Evolutionary conservation across 148 eudicot species (phyloP), one percentile per base, ranked within the genome.

Genomic region (Rhododendron molle): DNA sequence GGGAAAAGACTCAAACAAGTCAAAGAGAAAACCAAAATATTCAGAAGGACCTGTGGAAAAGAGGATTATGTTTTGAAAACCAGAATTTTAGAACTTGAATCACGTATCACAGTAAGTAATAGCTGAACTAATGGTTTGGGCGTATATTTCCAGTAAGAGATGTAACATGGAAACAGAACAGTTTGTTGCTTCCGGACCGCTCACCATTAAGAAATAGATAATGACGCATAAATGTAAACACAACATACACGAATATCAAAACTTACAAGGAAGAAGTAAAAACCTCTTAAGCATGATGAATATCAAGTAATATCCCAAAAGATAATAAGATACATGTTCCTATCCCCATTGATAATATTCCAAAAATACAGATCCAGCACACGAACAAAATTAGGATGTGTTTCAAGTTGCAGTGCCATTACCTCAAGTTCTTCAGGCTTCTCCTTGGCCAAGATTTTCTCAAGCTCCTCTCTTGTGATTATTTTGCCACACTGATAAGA

Each of bases 401-500:
- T 76, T 78, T 65, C 74, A 56, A 78, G 28, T 32, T 79, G 54
- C 62, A 44, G 87, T 13, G 47, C 28, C 12, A n/a, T 87, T 92
- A 95, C 99, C 98, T 94, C 96, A 72, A 86, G 85, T 84, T 88
- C 92, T 85, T 90, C 95, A 44, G 93, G 91, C 89, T 93, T 95
- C 94, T 94, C 98, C 80, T 92, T 90, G 80, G 95, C 91, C 92
- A 95, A 91, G 82, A 94, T 90, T 67, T 86, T 82, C 20, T 94
- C 95, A 78, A 97, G 93, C 87, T 97, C 95, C 85, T 94, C 98
- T 85, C 98, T 91, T 86, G 99, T 86, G 86, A 95, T 93, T 76
- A 97, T 77, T 85, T 93, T 93, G 78, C 99, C 96, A 87, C 89
- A 88, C 99, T 97, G 95, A 87, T 77, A 76, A 89, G 49, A 88